Evolutionary conservation across 768 basidiomycete genomes (phyloP), one percentile per base, ranked within the genome.

Genomic region (Hericium erinaceus): DNA sequence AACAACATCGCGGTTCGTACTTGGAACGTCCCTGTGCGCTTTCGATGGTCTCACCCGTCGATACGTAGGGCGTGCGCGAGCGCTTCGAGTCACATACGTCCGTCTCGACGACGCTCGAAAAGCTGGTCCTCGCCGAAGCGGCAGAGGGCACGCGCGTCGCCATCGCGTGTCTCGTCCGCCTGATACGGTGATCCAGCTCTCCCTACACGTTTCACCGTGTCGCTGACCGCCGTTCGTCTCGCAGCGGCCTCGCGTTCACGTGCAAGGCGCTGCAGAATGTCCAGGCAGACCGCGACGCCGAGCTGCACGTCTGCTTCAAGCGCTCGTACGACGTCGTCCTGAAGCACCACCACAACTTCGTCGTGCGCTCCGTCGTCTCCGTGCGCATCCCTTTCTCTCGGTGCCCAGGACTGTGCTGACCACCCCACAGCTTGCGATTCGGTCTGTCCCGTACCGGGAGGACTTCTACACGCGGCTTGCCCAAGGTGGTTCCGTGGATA

Each of bases 301-400:
- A 86, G 60, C 72, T 88, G 48, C 79, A 83, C 62, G 74, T 78
- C 58, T 88, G 87, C 68, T 89, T 90, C 74, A 80, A 77, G 68
- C 74, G 80, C 44, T 78, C 88, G 3, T 90, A 87, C 67, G 86
- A 90, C 60, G 75, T 76, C 55, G 81, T 87, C 16, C 74, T 90
- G 52, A 73, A 69, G 54, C 83, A 82, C 58, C 85, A 88, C 68
- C 84, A 87, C 66, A 74, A 80, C 0, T 86, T 85, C 66, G 33
- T 88, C 61, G 75, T 89, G 59, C 82, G 85, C 22, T 80, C 84
- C 20, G 69, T 87, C 57, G 81, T 86, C 28, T 73, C 76, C 26
- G 85, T 87, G 56, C 63, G 84, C 48, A 80, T 83, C 63, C 56
- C 76, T 49, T 1, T 24, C 22, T 24, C 15, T 24, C 15, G 20